A percentile compares a stretch with the other conserved stretches of the same genome.
Conservation (phyloP, 495 filamentous ascomycete species). For the Neurospora sp. region DNA sequence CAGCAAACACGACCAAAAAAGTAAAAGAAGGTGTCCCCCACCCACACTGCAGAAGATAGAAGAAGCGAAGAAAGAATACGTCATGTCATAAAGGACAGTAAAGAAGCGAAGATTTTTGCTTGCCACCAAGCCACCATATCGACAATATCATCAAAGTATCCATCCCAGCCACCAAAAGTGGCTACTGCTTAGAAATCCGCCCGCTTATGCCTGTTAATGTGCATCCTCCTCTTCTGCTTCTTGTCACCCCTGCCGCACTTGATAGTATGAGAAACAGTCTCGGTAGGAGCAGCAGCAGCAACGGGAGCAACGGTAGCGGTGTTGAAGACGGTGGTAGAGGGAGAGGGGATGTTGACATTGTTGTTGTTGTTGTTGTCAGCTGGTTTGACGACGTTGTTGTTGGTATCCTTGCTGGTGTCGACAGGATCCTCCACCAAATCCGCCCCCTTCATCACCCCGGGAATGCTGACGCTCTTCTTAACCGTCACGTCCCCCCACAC, state of each 20-base stretch:
- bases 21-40: neutral
- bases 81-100: neutral
- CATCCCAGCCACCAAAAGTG: neutral
- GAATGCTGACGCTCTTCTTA: neutral
- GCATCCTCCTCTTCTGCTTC: neutral
- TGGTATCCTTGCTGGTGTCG: neutral
- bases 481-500: constrained; percentile 20
- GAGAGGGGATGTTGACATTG: neutral
- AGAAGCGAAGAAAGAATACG: neutral
- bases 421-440: neutral
- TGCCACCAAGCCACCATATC: neutral
- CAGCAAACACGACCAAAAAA: neutral
- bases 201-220: neutral
- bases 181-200: neutral
- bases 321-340: neutral
- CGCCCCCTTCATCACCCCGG: constrained; percentile 3
- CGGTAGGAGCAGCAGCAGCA: neutral
- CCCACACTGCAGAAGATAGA: neutral
- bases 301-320: neutral
- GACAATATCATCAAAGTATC: neutral
- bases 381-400: neutral
- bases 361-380: neutral
- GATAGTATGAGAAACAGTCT: neutral
- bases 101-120: neutral
- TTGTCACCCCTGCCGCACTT: neutral